Conservation (phyloP, 768 basidiomycete genomes). For the Neoboletus magnificus region DNA sequence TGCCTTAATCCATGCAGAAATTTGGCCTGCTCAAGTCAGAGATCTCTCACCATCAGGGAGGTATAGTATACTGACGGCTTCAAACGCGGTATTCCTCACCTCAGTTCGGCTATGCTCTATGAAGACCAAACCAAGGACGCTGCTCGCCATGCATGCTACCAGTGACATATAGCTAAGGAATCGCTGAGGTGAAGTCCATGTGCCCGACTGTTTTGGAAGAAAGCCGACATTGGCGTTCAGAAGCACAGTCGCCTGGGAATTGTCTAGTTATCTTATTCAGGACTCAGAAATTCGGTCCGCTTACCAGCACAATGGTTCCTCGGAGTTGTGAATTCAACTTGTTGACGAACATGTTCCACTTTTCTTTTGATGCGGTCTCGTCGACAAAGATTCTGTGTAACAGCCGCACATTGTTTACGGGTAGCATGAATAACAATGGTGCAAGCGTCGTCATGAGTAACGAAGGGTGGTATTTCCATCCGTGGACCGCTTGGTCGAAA, state of each 20-base stretch:
- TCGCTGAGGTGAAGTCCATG: conserved; percentile 29
- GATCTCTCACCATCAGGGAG: not conserved
- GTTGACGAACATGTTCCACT: conserved; percentile 45
- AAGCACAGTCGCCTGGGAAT: conserved; percentile 52
- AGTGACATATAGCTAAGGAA: conserved; percentile 45
- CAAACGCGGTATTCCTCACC: conserved; percentile 25
- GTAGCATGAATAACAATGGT: conserved; percentile 48
- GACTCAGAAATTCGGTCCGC: conserved; percentile 8
- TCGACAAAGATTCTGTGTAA: conserved; percentile 53
- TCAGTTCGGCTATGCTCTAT: conserved; percentile 40
- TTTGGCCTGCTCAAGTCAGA: conserved; percentile 8
- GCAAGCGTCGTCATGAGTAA: conserved; percentile 37
- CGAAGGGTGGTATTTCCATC: conserved; percentile 30
- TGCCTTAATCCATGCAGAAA: conserved; percentile 21
- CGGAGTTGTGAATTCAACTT: conserved; percentile 49
- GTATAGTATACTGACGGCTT: conserved; percentile 33
- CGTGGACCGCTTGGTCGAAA: conserved; percentile 32
- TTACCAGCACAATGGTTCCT: conserved; percentile 51
- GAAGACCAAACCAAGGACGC: conserved; percentile 43
- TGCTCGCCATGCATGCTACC: conserved; percentile 39
- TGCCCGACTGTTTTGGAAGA: conserved; percentile 49
- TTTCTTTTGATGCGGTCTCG: conserved; percentile 35
- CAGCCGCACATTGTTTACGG: conserved; percentile 42
- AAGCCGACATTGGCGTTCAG: conserved; percentile 59
- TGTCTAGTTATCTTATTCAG: not conserved